These are phyloP conservation scores for Eucalyptus lansdowneana DNA, from an alignment of 345 rosid species.

Conservation along the genomic window DNA sequence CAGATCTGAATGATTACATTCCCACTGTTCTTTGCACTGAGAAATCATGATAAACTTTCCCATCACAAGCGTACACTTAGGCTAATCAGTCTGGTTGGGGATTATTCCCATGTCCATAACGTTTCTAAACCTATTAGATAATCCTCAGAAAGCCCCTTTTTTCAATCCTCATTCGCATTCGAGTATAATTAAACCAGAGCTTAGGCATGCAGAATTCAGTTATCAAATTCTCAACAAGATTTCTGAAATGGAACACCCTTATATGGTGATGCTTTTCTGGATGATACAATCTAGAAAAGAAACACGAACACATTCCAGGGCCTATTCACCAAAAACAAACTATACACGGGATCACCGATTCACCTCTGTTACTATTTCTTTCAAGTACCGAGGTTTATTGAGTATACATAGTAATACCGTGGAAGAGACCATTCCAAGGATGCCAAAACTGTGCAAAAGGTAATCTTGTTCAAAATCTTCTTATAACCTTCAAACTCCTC, in stretches of 20 bases:
- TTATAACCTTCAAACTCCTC: background rate
- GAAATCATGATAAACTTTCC: background rate
- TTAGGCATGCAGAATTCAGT: background rate
- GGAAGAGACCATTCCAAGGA: background rate
- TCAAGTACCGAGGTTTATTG: background rate
- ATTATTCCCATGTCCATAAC: background rate
- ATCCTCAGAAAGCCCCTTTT: background rate
- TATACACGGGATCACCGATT: background rate
- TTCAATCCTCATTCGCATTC: background rate
- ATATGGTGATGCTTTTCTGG: background rate
- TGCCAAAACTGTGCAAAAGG: background rate
- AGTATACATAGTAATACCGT: background rate
- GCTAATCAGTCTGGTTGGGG: background rate
- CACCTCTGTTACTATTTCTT: background rate
- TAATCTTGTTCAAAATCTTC: background rate
- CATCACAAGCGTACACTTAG: background rate
- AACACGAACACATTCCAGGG: background rate
- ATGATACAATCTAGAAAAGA: background rate
- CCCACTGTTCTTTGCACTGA: background rate
- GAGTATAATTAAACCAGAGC: background rate
- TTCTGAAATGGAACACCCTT: background rate
- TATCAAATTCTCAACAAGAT: background rate
- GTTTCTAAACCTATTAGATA: background rate
- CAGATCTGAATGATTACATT: background rate
- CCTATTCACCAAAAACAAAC: background rate